These are phyloP conservation scores for Mycena olivaceomarginata DNA, from an alignment of 768 basidiomycete genomes.

Conservation along the genomic window DNA sequence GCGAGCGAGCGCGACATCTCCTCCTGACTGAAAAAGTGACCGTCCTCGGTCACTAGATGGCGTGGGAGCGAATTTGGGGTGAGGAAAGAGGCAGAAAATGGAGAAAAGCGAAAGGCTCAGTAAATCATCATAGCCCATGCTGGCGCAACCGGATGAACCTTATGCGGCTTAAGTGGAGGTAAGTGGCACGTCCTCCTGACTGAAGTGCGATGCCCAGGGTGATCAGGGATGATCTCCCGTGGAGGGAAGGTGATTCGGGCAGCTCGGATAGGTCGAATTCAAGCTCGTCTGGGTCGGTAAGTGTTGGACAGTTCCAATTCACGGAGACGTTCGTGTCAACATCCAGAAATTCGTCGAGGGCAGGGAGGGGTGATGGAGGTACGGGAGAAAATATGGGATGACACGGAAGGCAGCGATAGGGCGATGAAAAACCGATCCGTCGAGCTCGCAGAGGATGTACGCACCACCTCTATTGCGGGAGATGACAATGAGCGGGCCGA, in stretches of 20 bases:
- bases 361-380: conserved; percentile 15
- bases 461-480: too few relatives aligned
- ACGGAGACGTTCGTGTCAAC: too few relatives aligned
- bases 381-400: conserved; percentile 46
- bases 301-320: too few relatives aligned
- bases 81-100: too few relatives aligned
- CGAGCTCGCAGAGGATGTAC: background rate
- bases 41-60: conserved; percentile 6
- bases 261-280: background rate
- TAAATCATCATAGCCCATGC: background rate
- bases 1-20: conserved; percentile 10
- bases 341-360: conserved; percentile 29
- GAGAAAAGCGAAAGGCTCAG: background rate
- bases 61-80: too few relatives aligned
- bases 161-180: background rate
- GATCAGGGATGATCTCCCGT: background rate
- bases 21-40: conserved; percentile 21
- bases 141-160: background rate
- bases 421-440: conserved; percentile 47
- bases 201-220: background rate
- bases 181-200: background rate
- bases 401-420: conserved; percentile 49
- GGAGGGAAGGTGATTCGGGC: background rate
- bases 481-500: too few relatives aligned
- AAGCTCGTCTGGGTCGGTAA: background rate